Evolutionary conservation across 805 yeast species (phyloP), one percentile per base, ranked within the genome.

Genomic region (Candida pini): DNA sequence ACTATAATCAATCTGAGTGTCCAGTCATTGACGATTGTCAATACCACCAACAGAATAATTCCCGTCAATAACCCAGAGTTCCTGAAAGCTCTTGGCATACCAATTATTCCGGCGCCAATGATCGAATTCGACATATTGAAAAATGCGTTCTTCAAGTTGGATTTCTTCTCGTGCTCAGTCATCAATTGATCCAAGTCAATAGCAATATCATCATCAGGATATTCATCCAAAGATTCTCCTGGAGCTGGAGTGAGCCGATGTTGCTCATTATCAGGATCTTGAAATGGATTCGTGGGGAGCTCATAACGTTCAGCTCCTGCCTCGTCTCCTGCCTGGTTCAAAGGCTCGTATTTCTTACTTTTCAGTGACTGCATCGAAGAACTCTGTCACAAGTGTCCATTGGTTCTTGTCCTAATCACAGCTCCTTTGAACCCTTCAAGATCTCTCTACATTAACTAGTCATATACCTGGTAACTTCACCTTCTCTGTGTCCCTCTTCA

Each of bases 81-180:
- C 30, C 71, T 66, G 49, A 89, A 76, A 0, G 97, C 96, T 44
- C 79, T 82, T 2, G 97, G 95, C 44, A 88, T 94, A 2, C 97
- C 96, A 21, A 90, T 86, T 35, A 90, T 85, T 6, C 97, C 97
- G 0, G 97, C 97, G 0, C 97, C 97, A 6, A 90, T 67, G 41
- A 90, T 90, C 14, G 94, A 81, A 58, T 89, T 89, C 8, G 96
- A 95, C 95, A 89, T 88, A 59, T 90, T 90, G 94, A 89, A 84
- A 52, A 89, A 88, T 5, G 97, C 97, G 86, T 82, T 82, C 38
- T 71, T 73, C 70, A 89, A 68, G 26, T 68, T 71, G 2, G 84
- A 75, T 45, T 73, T 75, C 12, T 51, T 49, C 13, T 45, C 49
- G n/a, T 48, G 49, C 7, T 57, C 58, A 5, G 25, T 27, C 17